Evolutionary conservation across 2,329 filamentous ascomycete genomes (phyloP).

Genomic region (Fusarium penzigii): DNA sequence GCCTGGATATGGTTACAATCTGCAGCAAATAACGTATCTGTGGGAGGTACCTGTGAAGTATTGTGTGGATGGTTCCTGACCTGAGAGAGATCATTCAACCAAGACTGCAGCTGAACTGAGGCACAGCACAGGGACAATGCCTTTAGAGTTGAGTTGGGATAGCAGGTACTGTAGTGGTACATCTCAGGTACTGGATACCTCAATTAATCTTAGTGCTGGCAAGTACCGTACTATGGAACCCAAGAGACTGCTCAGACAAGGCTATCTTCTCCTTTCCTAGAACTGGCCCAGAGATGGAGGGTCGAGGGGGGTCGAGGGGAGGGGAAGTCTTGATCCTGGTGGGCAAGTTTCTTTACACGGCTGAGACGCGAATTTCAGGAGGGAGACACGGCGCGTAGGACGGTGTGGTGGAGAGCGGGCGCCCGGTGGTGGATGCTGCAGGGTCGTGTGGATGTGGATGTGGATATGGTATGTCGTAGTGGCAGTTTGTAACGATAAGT

Average conservation of each 20-base stretch:
- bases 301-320: background rate
- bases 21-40: too few relatives aligned
- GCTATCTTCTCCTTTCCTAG: too few relatives aligned
- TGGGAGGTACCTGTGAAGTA: background rate
- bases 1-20: too few relatives aligned
- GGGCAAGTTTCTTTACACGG: slow-evolving; percentile 31
- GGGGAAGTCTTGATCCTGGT: slow-evolving; percentile 10
- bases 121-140: too few relatives aligned
- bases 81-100: slow-evolving; percentile 2
- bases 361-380: slow-evolving; percentile 34
- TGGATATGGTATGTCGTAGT: slow-evolving; percentile 1
- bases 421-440: slow-evolving; percentile 21
- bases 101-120: too few relatives aligned
- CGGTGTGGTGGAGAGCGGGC: slow-evolving; percentile 25
- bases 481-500: too few relatives aligned
- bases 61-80: slow-evolving; percentile 13
- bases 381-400: slow-evolving; percentile 31
- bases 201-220: too few relatives aligned
- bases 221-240: too few relatives aligned
- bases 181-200: slow-evolving; percentile 19
- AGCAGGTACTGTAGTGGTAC: slow-evolving; percentile 14
- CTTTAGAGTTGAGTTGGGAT: background rate
- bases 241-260: too few relatives aligned
- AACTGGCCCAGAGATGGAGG: too few relatives aligned
- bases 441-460: slow-evolving; percentile 25